phyloP scores from a whole-genome alignment of 306 rosid genomes.

The Gillenia trifoliata region DNA sequence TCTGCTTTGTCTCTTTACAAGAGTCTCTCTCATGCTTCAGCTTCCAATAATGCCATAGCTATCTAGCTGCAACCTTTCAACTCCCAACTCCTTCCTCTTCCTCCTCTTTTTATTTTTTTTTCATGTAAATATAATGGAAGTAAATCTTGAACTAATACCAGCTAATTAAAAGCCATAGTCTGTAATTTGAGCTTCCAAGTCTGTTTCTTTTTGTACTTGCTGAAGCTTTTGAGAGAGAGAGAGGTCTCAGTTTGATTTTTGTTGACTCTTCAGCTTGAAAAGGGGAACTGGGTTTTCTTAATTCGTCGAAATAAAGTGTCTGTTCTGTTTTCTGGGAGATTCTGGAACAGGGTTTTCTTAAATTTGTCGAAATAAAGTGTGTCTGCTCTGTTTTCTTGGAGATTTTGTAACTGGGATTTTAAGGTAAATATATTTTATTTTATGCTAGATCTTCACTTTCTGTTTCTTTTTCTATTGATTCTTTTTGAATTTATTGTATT shows the following conservation, averaged over 20 bases:
- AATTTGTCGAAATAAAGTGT: conserved; percentile 50
- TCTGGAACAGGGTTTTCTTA: conserved; percentile 44
- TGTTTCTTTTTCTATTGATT: not conserved
- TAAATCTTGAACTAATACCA: not conserved
- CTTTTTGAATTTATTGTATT: not conserved
- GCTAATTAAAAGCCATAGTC: not conserved
- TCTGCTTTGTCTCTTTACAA: not conserved
- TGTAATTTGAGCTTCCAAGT: conserved; percentile 9
- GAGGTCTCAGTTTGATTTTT: conserved; percentile 11
- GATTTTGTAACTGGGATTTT: conserved; percentile 39
- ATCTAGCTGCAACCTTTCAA: conserved; percentile 3
- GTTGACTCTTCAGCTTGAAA: conserved; percentile 19
- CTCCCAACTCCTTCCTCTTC: conserved; percentile 1
- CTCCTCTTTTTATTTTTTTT: not conserved
- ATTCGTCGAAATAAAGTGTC: conserved; percentile 53
- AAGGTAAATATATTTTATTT: conserved; percentile 39
- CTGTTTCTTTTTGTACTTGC: not conserved
- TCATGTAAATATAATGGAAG: conserved; percentile 34
- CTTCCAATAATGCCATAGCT: conserved; percentile 24
- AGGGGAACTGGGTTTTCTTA: conserved; percentile 30
- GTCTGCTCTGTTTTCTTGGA: conserved; percentile 12
- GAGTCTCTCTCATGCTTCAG: not conserved
- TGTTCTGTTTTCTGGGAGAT: conserved; percentile 22
- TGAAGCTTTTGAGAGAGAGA: not conserved
- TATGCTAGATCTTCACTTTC: conserved; percentile 37